A percentile compares a stretch with the other conserved stretches of the same genome.
Conservation (phyloP, 768 basidiomycete species). For the Tricholoma matsutake region DNA sequence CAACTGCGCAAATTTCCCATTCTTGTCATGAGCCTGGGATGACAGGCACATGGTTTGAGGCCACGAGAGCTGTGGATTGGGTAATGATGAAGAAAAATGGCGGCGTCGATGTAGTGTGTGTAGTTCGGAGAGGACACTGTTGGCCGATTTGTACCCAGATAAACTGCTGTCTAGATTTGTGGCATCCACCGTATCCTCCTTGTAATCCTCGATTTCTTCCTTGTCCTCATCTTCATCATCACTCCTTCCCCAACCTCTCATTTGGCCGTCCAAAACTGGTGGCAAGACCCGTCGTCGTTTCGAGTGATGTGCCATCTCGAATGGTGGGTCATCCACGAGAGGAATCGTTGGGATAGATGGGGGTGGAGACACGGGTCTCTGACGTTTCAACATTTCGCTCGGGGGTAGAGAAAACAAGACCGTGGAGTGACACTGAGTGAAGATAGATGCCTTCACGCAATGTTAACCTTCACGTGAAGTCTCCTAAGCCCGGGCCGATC, state of each 20-base stretch:
- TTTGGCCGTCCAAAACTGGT: conserved; percentile 51
- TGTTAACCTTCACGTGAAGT: neutral
- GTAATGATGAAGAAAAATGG: conserved; percentile 38
- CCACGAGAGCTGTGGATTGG: neutral
- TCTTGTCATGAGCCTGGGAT: neutral
- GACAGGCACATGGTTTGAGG: neutral
- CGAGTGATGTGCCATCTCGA: conserved; percentile 28
- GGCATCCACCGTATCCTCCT: conserved; percentile 18
- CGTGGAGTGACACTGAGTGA: neutral
- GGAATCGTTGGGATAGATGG: conserved; percentile 28
- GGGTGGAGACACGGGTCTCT: conserved; percentile 43
- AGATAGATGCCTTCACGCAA: neutral
- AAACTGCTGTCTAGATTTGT: conserved; percentile 17
- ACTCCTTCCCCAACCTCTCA: conserved; percentile 42
- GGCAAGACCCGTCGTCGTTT: conserved; percentile 56
- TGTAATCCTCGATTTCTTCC: conserved; percentile 22
- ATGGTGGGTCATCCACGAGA: conserved; percentile 24
- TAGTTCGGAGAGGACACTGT: conserved; percentile 65
- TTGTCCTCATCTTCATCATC: conserved; percentile 34
- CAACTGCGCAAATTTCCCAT: neutral
- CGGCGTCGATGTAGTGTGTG: conserved; percentile 69
- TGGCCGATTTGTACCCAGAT: conserved; percentile 54
- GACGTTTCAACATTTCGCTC: conserved; percentile 51
- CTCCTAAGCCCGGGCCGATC: neutral
- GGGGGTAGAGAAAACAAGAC: neutral